Base-by-base conservation (phyloP, 1,284 basidiomycete species). In the Microbotryomycetes sp. region DNA sequence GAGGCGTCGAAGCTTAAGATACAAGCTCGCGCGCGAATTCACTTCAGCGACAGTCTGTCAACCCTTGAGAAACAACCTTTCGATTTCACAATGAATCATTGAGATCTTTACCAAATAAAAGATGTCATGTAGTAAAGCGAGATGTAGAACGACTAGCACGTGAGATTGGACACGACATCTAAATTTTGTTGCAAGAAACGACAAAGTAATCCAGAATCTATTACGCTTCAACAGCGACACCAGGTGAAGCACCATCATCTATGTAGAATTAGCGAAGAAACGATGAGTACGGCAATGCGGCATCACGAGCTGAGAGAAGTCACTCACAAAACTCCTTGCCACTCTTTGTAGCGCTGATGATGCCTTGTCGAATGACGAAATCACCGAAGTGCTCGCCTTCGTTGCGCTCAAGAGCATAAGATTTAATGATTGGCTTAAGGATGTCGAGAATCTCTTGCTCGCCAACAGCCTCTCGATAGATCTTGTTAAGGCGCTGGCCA, bases 321-420 rank as follows among this genome's bases (percentile, higher is more conserved):
- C 9, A 42, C 25, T 68, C 54, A 62, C 65, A 69, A 59, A 72
- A 69, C 36, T 60, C 57, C 58, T 66, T 68, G 49, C 71, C 69
- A 23, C 56, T 36, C 7, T 46, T 61, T 7, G 70, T 66, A 4
- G 67, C 59, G 28, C 52, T 61, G 66, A 74, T 67, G 64, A 67
- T 62, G 29, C 71, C 71, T 53, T 67, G 67, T 55, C 71, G 72
- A 67, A 98, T 88, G 49, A 92, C 91, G 76, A 88, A 98, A 77
- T 98, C 96, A 50, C 94, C 96, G 72, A 98, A 98, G 64, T 80
- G 85, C 77, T 98, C 94, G 56, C 89, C 92, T n/a, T 89, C 85
- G 28, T 82, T 79, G 58, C 93, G 82, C 77, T 97, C 92, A 32
- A 88, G 79, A 3, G 94, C 92, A 76, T 92, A 98, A 64, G 83